Evolutionary conservation across 116 monocot genomes (phyloP).

Genomic region (Zostera marina): DNA sequence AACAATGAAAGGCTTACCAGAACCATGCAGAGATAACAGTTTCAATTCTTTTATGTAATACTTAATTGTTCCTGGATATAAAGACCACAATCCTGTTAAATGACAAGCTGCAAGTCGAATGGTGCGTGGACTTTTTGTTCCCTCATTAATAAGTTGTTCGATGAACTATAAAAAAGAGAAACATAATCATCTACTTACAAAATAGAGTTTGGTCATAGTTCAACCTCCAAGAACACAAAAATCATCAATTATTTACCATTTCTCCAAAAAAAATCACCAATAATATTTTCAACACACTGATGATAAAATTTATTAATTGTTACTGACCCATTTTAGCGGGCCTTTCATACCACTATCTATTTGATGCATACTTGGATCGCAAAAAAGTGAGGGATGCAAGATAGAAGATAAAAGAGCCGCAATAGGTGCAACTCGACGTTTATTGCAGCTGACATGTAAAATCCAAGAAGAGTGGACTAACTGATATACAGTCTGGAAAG

Average conservation of each 20-base stretch:
- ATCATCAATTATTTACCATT: too few relatives aligned
- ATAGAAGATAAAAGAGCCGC: conserved; percentile 82
- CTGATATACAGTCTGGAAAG: conserved; percentile 43
- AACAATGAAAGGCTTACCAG: conserved; percentile 32
- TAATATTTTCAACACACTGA: background rate
- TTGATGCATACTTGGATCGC: conserved; percentile 61
- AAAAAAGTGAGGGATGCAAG: conserved; percentile 59
- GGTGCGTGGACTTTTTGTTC: conserved; percentile 80
- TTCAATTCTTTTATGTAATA: conserved; percentile 82
- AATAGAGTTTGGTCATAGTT: too few relatives aligned
- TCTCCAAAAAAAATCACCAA: too few relatives aligned
- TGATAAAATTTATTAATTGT: conserved; percentile 9
- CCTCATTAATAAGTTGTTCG: conserved; percentile 69
- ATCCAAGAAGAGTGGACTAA: conserved; percentile 78
- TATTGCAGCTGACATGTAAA: conserved; percentile 81
- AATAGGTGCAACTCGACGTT: conserved; percentile 86
- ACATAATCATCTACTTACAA: too few relatives aligned
- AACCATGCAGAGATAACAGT: conserved; percentile 72
- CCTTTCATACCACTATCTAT: conserved; percentile 26
- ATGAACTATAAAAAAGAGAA: conserved; percentile 42
- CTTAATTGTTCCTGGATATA: conserved; percentile 49
- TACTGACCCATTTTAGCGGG: conserved; percentile 86
- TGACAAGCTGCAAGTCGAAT: conserved; percentile 88
- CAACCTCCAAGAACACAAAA: too few relatives aligned
- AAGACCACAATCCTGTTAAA: conserved; percentile 72